phyloP scores from a whole-genome alignment of 208 protist species.

The Acanthamoeba royreba region DNA sequence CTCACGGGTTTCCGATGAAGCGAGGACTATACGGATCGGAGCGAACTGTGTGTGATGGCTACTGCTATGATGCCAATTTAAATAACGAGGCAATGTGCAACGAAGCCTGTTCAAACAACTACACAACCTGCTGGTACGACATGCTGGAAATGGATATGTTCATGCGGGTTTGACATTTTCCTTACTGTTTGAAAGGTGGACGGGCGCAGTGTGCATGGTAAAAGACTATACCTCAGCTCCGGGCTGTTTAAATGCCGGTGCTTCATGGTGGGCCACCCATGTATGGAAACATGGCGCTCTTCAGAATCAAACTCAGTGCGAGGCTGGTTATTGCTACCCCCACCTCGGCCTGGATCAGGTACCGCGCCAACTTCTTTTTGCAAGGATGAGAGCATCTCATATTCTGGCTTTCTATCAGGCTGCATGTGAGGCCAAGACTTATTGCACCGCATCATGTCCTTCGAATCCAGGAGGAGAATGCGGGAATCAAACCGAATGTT shows the following conservation, averaged over 20 bases:
- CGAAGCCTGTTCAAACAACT: background rate
- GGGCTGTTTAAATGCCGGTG: background rate
- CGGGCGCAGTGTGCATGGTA: background rate
- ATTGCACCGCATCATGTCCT: background rate
- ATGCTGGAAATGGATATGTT: no score
- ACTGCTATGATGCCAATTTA: background rate
- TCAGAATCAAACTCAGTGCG: background rate
- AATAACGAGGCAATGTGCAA: background rate
- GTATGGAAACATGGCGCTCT: background rate
- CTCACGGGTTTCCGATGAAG: background rate
- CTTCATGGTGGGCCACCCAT: background rate
- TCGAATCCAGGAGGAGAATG: background rate
- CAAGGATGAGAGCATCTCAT: no score
- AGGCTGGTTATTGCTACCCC: background rate
- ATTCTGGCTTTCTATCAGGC: background rate
- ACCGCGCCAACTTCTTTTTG: background rate
- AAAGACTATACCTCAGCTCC: background rate
- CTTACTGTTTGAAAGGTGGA: no score
- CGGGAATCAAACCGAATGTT: background rate
- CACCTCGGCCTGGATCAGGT: conserved; percentile 3
- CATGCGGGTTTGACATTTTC: no score
- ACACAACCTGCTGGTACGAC: background rate
- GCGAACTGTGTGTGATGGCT: background rate
- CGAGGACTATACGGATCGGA: background rate
- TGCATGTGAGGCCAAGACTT: background rate